Conservation (phyloP, 108 stramenopile genomes). For the Nitzschia palea region DNA sequence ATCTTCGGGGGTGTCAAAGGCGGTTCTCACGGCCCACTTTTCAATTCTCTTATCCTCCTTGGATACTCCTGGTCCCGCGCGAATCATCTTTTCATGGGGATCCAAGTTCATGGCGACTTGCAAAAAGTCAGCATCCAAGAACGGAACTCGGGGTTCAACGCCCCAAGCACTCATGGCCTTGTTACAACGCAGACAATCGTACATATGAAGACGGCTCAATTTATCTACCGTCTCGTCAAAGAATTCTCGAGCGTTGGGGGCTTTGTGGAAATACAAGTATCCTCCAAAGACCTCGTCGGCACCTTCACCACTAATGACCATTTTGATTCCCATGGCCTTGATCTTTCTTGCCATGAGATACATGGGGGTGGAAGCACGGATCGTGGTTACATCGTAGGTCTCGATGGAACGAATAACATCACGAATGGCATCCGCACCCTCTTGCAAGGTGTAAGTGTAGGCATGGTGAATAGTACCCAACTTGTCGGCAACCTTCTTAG, state of each 20-base stretch:
- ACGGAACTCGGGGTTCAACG: conserved; percentile 96
- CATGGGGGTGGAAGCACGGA: conserved; percentile 98
- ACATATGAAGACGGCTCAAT: conserved; percentile 92
- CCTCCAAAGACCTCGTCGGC: conserved; percentile 98
- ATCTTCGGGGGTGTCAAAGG: conserved; percentile 98
- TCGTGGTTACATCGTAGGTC: conserved; percentile 98
- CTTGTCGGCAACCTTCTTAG: conserved; percentile 91
- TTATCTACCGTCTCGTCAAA: conserved; percentile 97
- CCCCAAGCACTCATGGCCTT: conserved; percentile 99
- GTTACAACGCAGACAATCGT: conserved; percentile 98
- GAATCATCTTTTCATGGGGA: conserved; percentile 95
- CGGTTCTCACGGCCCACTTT: conserved; percentile 96
- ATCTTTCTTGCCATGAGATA: conserved; percentile 98
- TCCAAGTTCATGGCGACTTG: conserved; percentile 94
- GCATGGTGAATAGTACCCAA: conserved; percentile 97
- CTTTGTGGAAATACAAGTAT: conserved; percentile 99
- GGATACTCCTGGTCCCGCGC: conserved; percentile 64
- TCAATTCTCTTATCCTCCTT: conserved; percentile 89
- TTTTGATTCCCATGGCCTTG: conserved; percentile 99
- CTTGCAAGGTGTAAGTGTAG: conserved; percentile 96
- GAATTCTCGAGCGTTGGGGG: conserved; percentile 95
- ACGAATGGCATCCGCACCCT: conserved; percentile 96
- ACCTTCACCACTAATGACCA: conserved; percentile 98
- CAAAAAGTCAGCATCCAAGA: conserved; percentile 97
- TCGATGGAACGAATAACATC: conserved; percentile 94